Conservation (phyloP, 495 filamentous ascomycete genomes). For the Lepraria neglecta region DNA sequence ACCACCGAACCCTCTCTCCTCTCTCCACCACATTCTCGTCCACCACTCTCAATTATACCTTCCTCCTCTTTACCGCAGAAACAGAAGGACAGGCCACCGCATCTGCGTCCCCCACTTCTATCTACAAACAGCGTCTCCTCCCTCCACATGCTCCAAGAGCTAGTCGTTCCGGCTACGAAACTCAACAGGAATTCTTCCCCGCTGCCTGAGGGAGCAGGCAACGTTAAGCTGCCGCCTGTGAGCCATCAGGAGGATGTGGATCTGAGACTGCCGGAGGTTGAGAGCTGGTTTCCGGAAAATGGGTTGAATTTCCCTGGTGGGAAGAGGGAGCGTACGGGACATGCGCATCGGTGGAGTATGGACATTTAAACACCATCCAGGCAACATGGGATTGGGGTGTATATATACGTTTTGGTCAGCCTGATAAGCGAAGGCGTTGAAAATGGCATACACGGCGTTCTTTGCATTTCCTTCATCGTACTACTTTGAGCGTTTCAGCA, state of each 20-base stretch:
- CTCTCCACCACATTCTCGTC: conserved; percentile 6
- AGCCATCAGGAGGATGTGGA: conserved; percentile 18
- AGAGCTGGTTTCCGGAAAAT: conserved; percentile 15
- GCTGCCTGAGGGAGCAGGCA: conserved; percentile 10
- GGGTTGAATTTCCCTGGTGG: conserved; percentile 15
- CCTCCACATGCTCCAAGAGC: conserved; percentile 20
- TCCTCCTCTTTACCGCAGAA: conserved; percentile 16
- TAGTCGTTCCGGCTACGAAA: conserved; percentile 14
- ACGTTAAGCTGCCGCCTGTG: conserved; percentile 16
- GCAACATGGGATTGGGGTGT: background rate
- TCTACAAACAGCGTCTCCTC: conserved; percentile 24
- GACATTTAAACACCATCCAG: conserved; percentile 12
- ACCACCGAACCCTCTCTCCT: conserved; percentile 7
- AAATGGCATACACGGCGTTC: background rate
- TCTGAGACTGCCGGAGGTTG: conserved; percentile 14
- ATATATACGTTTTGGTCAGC: background rate
- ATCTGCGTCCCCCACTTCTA: conserved; percentile 15
- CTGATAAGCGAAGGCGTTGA: background rate
- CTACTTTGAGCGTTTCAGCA: conserved; percentile 18
- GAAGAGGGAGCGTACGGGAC: background rate
- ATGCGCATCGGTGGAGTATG: conserved; percentile 25
- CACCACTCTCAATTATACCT: conserved; percentile 23
- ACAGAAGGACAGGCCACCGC: conserved; percentile 8
- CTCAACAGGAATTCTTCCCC: conserved; percentile 17
- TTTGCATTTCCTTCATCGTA: background rate